phyloP scores from a whole-genome alignment of 768 basidiomycete species.

The Amanita thiersii region DNA sequence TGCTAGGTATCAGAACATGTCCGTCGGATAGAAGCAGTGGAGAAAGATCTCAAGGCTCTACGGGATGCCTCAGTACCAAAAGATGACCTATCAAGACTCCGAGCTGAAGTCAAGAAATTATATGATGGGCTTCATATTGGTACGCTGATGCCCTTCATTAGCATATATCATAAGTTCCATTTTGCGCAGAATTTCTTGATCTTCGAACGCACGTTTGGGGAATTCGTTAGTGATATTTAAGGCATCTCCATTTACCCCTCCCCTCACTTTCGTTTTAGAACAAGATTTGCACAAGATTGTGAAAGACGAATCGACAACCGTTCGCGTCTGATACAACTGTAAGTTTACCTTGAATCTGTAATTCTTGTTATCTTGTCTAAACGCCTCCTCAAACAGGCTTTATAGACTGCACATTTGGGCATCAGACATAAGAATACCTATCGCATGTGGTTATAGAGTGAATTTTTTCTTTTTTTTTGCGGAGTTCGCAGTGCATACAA shows the following conservation, averaged over 20 bases:
- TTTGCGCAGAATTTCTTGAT: constrained; percentile 63
- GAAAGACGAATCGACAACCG: constrained; percentile 57
- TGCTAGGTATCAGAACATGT: constrained; percentile 76
- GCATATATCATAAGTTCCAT: neutral
- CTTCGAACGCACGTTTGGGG: constrained; percentile 80
- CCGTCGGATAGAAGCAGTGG: constrained; percentile 75
- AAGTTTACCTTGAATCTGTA: neutral
- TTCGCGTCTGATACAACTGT: constrained; percentile 36
- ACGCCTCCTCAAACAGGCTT: too few relatives aligned
- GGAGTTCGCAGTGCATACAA: too few relatives aligned
- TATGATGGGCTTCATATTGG: constrained; percentile 80
- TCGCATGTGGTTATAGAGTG: constrained; percentile 10
- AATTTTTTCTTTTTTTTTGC: neutral
- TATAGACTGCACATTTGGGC: too few relatives aligned
- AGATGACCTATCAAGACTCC: constrained; percentile 69
- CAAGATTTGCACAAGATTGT: constrained; percentile 71
- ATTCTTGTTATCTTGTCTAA: too few relatives aligned
- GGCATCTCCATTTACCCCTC: neutral
- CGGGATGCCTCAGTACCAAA: constrained; percentile 59
- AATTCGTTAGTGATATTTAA: constrained; percentile 52
- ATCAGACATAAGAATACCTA: too few relatives aligned
- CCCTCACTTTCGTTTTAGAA: constrained; percentile 37
- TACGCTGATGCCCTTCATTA: constrained; percentile 16
- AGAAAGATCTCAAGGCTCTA: constrained; percentile 80
- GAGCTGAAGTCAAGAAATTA: constrained; percentile 81